These are phyloP conservation scores for Clonostachys rosea DNA, from an alignment of 2,329 filamentous ascomycete genomes.

Conservation along the genomic window DNA sequence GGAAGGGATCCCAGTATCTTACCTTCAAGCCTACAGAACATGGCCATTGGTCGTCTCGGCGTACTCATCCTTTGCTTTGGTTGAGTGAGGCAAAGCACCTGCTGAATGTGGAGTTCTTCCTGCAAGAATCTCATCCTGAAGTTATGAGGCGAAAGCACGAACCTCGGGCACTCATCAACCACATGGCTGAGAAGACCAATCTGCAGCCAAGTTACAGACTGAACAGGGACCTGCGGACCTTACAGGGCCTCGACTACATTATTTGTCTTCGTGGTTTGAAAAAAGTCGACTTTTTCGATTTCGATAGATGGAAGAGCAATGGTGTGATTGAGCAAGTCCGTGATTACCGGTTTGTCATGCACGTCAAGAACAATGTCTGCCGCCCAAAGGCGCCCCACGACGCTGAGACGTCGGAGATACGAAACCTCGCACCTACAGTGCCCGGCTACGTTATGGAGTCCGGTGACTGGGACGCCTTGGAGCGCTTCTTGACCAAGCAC, in stretches of 20 bases:
- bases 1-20: conserved; percentile 27
- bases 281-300: conserved; percentile 34
- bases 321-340: conserved; percentile 9
- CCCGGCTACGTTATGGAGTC: neutral
- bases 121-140: conserved; percentile 24
- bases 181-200: conserved; percentile 18
- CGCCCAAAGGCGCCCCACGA: conserved; percentile 8
- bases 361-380: conserved; percentile 14
- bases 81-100: conserved; percentile 30
- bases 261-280: conserved; percentile 35
- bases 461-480: neutral
- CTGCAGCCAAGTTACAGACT: conserved; percentile 32
- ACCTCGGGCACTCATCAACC: conserved; percentile 7
- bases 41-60: conserved; percentile 23
- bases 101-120: conserved; percentile 29
- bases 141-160: conserved; percentile 33
- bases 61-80: conserved; percentile 26
- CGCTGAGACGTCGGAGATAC: conserved; percentile 7
- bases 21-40: conserved; percentile 5
- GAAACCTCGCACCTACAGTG: conserved; percentile 12
- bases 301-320: conserved; percentile 13
- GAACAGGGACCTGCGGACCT: conserved; percentile 25
- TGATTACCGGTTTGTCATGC: conserved; percentile 19
- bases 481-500: neutral
- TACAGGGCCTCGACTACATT: conserved; percentile 40